Evolutionary conservation across 1,139 yeast genomes (phyloP).

Genomic region (Yamadazyma dendronema): DNA sequence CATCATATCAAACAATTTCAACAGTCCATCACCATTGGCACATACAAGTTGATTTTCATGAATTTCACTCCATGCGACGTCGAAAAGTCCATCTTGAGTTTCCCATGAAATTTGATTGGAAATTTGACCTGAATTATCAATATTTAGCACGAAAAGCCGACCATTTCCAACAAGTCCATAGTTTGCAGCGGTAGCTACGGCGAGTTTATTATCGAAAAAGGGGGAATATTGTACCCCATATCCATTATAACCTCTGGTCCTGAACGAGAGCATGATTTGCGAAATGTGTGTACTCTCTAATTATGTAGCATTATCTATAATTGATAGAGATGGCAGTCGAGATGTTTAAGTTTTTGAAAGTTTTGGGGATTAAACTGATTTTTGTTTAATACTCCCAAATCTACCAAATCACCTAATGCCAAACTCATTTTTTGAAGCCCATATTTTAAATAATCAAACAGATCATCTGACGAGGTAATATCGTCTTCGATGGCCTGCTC

Average conservation of each 20-base stretch:
- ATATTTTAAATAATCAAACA: conserved; percentile 77
- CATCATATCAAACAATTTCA: conserved; percentile 76
- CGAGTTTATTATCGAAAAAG: conserved; percentile 82
- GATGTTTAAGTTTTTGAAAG: conserved; percentile 43
- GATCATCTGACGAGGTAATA: conserved; percentile 54
- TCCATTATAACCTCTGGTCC: conserved; percentile 84
- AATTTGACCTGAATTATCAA: conserved; percentile 64
- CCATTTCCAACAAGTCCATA: conserved; percentile 96
- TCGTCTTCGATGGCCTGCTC: conserved; percentile 30
- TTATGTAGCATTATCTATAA: neutral
- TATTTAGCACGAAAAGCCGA: conserved; percentile 64
- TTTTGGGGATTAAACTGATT: conserved; percentile 23
- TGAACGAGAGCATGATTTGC: conserved; percentile 60
- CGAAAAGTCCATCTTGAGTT: conserved; percentile 92
- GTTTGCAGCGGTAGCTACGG: conserved; percentile 89
- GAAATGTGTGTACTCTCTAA: neutral
- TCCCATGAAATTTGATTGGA: conserved; percentile 62
- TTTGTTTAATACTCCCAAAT: conserved; percentile 52
- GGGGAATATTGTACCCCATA: conserved; percentile 90
- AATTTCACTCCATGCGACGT: conserved; percentile 83
- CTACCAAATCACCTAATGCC: conserved; percentile 72
- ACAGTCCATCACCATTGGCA: conserved; percentile 88
- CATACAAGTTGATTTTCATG: conserved; percentile 83
- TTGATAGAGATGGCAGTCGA: conserved; percentile 38
- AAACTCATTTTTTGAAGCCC: conserved; percentile 72